A percentile compares a stretch with the other conserved stretches of the same genome.
These are phyloP conservation scores for Xylariaceae sp. DNA, from an alignment of 2,329 filamentous ascomycete genomes.

Conservation along the genomic window DNA sequence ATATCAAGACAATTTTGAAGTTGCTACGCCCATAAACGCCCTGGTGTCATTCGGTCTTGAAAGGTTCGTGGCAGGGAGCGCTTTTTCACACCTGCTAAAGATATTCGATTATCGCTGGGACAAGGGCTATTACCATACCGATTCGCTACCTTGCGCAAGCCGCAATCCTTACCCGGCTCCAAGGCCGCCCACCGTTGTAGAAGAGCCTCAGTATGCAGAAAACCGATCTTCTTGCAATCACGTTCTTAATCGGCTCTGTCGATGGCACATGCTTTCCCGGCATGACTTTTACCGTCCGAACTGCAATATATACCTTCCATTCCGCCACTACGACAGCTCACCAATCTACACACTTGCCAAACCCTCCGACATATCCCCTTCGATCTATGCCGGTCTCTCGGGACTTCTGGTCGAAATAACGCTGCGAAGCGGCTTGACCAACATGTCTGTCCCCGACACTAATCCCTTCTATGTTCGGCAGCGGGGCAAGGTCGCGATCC, in stretches of 20 bases:
- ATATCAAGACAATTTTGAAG: constrained; percentile 52
- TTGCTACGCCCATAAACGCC: constrained; percentile 42
- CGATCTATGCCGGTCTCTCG: constrained; percentile 48
- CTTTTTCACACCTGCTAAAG: constrained; percentile 40
- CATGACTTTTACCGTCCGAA: constrained; percentile 47
- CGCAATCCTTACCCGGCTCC: constrained; percentile 35
- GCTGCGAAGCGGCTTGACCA: constrained; percentile 23
- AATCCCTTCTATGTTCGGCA: constrained; percentile 14
- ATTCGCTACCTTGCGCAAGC: constrained; percentile 42
- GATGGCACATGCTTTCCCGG: constrained; percentile 45
- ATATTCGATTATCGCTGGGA: constrained; percentile 53
- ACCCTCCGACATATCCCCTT: constrained; percentile 42
- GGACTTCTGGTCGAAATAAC: constrained; percentile 44
- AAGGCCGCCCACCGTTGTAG: constrained; percentile 20
- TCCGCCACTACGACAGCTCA: constrained; percentile 14
- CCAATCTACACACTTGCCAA: constrained; percentile 47
- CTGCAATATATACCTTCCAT: constrained; percentile 42
- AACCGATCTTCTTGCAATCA: constrained; percentile 33
- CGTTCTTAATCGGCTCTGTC: constrained; percentile 33
- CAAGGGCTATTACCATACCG: constrained; percentile 45
- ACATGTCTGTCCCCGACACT: background rate
- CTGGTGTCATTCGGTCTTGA: constrained; percentile 48
- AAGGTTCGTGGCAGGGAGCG: constrained; percentile 48
- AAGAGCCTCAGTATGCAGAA: constrained; percentile 15
- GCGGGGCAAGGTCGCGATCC: constrained; percentile 18